Percentiles rank a stretch among this genome's conserved stretches.
Evolutionary conservation across 2,329 filamentous ascomycete genomes (phyloP).

Genomic region (Drechslerella stenobrocha): DNA sequence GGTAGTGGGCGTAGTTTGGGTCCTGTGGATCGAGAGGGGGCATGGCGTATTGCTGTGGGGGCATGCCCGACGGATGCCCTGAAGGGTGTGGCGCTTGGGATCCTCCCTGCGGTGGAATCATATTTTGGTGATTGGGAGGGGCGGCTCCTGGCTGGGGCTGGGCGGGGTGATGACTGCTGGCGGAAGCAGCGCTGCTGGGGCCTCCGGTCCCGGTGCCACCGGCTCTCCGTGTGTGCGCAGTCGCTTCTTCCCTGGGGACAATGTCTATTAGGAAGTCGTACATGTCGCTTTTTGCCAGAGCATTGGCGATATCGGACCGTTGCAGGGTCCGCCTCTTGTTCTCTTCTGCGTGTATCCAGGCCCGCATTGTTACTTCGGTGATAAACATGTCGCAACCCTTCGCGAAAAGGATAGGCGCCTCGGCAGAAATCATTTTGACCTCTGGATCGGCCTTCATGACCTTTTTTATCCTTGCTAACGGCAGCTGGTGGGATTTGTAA

Average conservation of each 20-base stretch:
- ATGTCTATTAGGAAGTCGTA: conserved; percentile 99
- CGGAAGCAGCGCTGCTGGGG: conserved; percentile 60
- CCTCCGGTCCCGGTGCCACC: conserved; percentile 58
- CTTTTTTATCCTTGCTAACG: conserved; percentile 98
- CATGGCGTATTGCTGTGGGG: conserved; percentile 78
- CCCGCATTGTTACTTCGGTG: conserved; percentile 96
- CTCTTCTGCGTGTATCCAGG: conserved; percentile 98
- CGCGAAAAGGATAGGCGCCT: conserved; percentile 95
- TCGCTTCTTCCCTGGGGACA: conserved; percentile 88
- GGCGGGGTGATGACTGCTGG: conserved; percentile 57
- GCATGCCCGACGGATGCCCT: conserved; percentile 74
- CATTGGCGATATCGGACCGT: conserved; percentile 92
- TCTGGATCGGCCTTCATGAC: conserved; percentile 99
- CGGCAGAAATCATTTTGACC: conserved; percentile 99
- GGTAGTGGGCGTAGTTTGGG: conserved; percentile 72
- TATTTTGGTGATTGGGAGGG: conserved; percentile 62
- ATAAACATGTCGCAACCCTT: conserved; percentile 99
- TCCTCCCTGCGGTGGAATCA: conserved; percentile 67
- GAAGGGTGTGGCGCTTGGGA: conserved; percentile 67
- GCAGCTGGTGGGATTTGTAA: conserved; percentile 96
- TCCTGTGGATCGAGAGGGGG: conserved; percentile 75
- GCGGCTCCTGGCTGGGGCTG: conserved; percentile 62
- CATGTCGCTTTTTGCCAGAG: conserved; percentile 97
- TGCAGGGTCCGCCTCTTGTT: conserved; percentile 96
- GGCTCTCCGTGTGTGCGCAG: conserved; percentile 75